A percentile compares a stretch with the other conserved stretches of the same genome.
These are phyloP conservation scores for Athelia psychrophila DNA, from an alignment of 1,284 basidiomycete species.

Conservation along the genomic window DNA sequence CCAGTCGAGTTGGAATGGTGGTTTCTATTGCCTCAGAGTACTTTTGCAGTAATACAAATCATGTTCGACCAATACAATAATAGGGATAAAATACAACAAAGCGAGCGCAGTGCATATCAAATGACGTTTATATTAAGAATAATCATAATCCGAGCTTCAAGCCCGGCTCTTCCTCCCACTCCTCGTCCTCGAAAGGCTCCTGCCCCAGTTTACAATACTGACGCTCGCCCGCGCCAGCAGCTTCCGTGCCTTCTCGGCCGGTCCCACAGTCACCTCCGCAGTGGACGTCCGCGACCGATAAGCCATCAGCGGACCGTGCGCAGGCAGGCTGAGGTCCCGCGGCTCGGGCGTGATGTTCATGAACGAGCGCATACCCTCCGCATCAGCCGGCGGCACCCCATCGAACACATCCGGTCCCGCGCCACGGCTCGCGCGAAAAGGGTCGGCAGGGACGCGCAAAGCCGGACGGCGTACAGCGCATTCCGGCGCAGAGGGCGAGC, in stretches of 20 bases:
- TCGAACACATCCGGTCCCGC: conserved; percentile 9
- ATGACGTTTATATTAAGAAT: neutral
- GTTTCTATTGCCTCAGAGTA: too few species aligned
- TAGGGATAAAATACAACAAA: too few species aligned
- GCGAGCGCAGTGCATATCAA: too few species aligned
- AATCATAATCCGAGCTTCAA: neutral
- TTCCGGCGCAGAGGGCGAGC: too few species aligned
- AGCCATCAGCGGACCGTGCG: too few species aligned
- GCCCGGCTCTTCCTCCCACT: neutral
- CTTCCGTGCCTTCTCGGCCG: conserved; percentile 5
- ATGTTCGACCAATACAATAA: too few species aligned
- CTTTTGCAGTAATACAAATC: too few species aligned
- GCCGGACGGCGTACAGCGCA: too few species aligned
- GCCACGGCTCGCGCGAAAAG: conserved; percentile 14
- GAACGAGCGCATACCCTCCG: conserved; percentile 29
- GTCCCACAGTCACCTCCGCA: neutral
- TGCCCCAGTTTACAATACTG: conserved; percentile 8
- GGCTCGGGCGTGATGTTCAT: conserved; percentile 19
- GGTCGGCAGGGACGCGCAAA: conserved; percentile 2
- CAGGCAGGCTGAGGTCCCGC: neutral
- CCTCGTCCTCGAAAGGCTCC: conserved; percentile 1
- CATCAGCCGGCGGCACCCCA: conserved; percentile 1
- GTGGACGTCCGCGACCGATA: neutral
- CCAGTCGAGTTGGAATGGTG: too few species aligned
- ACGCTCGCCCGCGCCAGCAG: conserved; percentile 11